Evolutionary conservation across 345 rosid genomes (phyloP).

Genomic region (Lepidium aucheri): DNA sequence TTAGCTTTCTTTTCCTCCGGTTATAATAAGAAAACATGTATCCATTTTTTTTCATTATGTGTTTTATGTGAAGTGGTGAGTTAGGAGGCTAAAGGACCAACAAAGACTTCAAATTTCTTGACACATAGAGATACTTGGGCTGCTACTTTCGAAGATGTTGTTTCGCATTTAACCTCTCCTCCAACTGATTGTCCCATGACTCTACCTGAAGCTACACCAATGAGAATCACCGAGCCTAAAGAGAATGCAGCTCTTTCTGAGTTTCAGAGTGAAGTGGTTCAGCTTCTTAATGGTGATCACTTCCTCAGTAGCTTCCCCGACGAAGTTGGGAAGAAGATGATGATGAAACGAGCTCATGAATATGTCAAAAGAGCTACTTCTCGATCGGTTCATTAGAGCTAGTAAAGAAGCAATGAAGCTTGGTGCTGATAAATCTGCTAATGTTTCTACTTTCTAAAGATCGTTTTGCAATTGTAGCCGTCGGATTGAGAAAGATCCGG

Average conservation of each 20-base stretch:
- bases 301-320: slow-evolving; percentile 76
- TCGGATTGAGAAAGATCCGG: not conserved
- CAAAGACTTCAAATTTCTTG: slow-evolving; percentile 79
- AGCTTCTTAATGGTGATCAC: slow-evolving; percentile 85
- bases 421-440: slow-evolving; percentile 83
- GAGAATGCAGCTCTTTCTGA: slow-evolving; percentile 57
- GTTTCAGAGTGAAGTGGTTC: slow-evolving; percentile 88
- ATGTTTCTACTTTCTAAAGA: too few relatives aligned
- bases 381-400: slow-evolving; percentile 73
- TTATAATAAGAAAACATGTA: too few relatives aligned
- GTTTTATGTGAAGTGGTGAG: too few relatives aligned
- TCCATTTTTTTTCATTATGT: too few relatives aligned
- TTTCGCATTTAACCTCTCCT: slow-evolving; percentile 55
- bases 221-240: slow-evolving; percentile 68
- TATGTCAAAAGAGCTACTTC: slow-evolving; percentile 63
- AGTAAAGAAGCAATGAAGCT: slow-evolving; percentile 86
- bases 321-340: slow-evolving; percentile 75
- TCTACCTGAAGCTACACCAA: slow-evolving; percentile 58
- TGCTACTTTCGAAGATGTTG: slow-evolving; percentile 73
- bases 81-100: too few relatives aligned
- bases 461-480: not conserved
- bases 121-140: slow-evolving; percentile 99
- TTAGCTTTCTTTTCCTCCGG: not conserved
- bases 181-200: slow-evolving; percentile 92
- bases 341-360: slow-evolving; percentile 68